phyloP scores from a whole-genome alignment of 2,329 filamentous ascomycete species.

The Arthroderma sp. region DNA sequence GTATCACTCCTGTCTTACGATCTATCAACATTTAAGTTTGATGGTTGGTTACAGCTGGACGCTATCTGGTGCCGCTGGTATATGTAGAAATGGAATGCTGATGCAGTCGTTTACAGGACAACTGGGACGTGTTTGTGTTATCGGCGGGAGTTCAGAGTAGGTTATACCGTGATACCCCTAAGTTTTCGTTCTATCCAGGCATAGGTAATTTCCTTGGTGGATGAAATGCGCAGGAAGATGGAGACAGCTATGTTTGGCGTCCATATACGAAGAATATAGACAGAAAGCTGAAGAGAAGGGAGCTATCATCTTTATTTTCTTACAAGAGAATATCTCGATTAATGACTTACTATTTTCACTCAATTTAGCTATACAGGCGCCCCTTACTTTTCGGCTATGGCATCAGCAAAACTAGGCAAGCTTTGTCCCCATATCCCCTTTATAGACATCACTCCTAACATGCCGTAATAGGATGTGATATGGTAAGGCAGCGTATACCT shows the following conservation, averaged over 20 bases:
- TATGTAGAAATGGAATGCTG: not conserved
- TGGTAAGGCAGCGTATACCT: slow-evolving; percentile 47
- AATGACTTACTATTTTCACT: not conserved
- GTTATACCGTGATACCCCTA: slow-evolving; percentile 10
- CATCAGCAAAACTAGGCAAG: slow-evolving; percentile 69
- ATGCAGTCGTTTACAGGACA: slow-evolving; percentile 54
- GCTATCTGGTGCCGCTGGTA: not conserved
- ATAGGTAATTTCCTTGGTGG: not conserved
- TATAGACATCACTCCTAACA: not conserved
- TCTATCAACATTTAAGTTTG: not conserved
- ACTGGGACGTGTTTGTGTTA: slow-evolving; percentile 79
- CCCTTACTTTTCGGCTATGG: slow-evolving; percentile 96
- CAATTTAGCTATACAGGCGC: slow-evolving; percentile 67
- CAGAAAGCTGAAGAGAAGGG: too few species aligned
- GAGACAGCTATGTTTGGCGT: too few species aligned
- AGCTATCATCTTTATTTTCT: too few species aligned
- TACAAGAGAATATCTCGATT: not conserved
- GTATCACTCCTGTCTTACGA: slow-evolving; percentile 12
- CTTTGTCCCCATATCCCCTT: not conserved
- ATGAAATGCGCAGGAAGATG: too few species aligned
- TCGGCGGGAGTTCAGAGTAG: slow-evolving; percentile 79
- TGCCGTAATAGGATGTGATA: slow-evolving; percentile 50
- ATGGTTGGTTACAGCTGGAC: too few species aligned
- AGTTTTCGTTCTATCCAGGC: not conserved
- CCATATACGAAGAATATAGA: too few species aligned